These are phyloP conservation scores for Thelonectria blattea DNA, from an alignment of 2,329 filamentous ascomycete species.

Conservation along the genomic window DNA sequence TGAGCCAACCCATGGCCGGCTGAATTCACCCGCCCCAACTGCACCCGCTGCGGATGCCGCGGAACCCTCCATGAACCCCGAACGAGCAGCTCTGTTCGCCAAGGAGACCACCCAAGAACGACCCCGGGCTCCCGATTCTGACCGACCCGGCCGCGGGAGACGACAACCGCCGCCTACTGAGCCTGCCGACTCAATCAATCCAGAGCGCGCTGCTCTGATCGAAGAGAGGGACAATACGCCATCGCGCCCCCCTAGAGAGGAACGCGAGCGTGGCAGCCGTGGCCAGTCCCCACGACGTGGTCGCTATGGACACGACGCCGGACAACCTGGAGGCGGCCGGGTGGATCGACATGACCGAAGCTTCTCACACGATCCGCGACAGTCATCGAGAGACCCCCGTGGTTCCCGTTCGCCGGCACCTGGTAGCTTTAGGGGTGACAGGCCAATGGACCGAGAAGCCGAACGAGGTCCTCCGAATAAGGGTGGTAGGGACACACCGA, in stretches of 20 bases:
- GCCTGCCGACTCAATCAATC: slow-evolving; percentile 51
- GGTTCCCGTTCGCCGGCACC: slow-evolving; percentile 41
- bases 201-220: slow-evolving; percentile 54
- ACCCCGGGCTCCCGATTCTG: slow-evolving; percentile 38
- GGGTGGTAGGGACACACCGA: slow-evolving; percentile 45
- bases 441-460: slow-evolving; percentile 48
- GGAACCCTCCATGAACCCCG: slow-evolving; percentile 61
- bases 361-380: slow-evolving; percentile 44
- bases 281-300: slow-evolving; percentile 57
- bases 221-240: slow-evolving; percentile 46
- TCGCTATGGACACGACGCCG: slow-evolving; percentile 41
- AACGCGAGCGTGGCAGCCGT: slow-evolving; percentile 50
- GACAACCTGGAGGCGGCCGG: slow-evolving; percentile 44
- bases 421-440: slow-evolving; percentile 42
- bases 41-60: slow-evolving; percentile 36
- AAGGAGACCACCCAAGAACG: slow-evolving; percentile 39
- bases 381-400: slow-evolving; percentile 40
- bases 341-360: slow-evolving; percentile 57
- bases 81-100: slow-evolving; percentile 58
- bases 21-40: slow-evolving; percentile 39
- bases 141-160: slow-evolving; percentile 39
- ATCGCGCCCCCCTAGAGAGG: slow-evolving; percentile 51
- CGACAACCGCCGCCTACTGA: slow-evolving; percentile 35
- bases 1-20: slow-evolving; percentile 35
- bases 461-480: slow-evolving; percentile 45